Percentiles rank a stretch among this genome's conserved stretches.
These are phyloP conservation scores for Fusarium sp. DNA, from an alignment of 2,329 filamentous ascomycete genomes.

Conservation along the genomic window DNA sequence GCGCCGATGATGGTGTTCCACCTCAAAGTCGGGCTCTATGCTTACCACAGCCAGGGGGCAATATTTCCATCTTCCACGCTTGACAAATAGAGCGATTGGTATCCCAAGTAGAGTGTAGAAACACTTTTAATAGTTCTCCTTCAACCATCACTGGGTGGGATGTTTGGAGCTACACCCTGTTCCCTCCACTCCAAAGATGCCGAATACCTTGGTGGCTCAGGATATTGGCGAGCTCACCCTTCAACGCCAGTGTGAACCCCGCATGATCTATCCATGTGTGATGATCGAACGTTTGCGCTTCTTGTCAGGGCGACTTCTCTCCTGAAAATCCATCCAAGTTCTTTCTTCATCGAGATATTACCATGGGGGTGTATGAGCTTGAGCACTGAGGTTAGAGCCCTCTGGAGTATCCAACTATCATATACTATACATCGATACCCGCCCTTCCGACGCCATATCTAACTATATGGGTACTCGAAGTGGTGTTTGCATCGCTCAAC, in stretches of 20 bases:
- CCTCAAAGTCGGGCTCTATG: too few relatives aligned
- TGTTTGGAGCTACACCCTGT: background rate
- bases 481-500: background rate
- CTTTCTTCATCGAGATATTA: background rate
- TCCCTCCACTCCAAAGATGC: background rate
- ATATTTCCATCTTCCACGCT: background rate
- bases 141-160: background rate
- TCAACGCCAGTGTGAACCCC: background rate
- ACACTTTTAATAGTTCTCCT: background rate
- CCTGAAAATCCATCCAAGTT: background rate
- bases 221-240: background rate
- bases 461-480: background rate
- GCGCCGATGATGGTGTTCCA: background rate
- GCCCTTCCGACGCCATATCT: background rate
- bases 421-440: background rate
- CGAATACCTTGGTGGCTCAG: background rate
- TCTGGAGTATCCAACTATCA: background rate
- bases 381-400: accelerated
- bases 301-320: background rate
- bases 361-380: background rate
- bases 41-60: background rate
- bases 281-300: background rate
- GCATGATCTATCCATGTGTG: background rate
- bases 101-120: background rate
- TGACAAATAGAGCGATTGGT: background rate